phyloP scores from a whole-genome alignment of 345 rosid species.

The Viola odorata region DNA sequence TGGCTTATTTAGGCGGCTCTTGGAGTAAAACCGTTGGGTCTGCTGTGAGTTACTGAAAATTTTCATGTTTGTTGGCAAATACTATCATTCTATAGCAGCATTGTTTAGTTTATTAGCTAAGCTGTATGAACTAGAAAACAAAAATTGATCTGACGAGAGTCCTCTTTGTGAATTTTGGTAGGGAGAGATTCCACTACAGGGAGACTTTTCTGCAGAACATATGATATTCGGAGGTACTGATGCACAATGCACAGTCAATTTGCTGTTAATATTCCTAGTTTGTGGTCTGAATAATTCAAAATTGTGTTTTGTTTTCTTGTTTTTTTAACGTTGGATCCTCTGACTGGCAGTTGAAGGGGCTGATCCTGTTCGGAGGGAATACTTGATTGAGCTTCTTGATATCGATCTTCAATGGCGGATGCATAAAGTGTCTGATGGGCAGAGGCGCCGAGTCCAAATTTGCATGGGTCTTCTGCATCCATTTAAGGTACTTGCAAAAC shows the following conservation, averaged over 20 bases:
- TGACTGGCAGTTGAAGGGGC: conserved; percentile 70
- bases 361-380: conserved; percentile 81
- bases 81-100: background rate
- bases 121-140: too few relatives aligned
- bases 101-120: background rate
- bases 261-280: background rate
- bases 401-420: conserved; percentile 92
- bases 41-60: conserved; percentile 49
- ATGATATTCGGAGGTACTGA: conserved; percentile 90
- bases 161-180: conserved; percentile 16
- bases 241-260: background rate
- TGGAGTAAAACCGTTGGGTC: conserved; percentile 91
- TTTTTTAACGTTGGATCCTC: background rate
- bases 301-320: too few relatives aligned
- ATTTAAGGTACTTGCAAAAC: conserved; percentile 49
- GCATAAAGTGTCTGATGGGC: conserved; percentile 99
- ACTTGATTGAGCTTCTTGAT: conserved; percentile 86
- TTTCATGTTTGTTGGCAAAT: background rate
- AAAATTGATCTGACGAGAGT: background rate
- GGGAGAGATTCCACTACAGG: conserved; percentile 96
- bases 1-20: conserved; percentile 86
- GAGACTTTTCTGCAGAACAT: conserved; percentile 92
- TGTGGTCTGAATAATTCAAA: background rate
- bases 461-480: conserved; percentile 98
- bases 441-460: conserved; percentile 91